Percentiles rank a stretch among this genome's conserved stretches.
Conservation (phyloP, 805 yeast genomes). For the Lachancea sp. region DNA sequence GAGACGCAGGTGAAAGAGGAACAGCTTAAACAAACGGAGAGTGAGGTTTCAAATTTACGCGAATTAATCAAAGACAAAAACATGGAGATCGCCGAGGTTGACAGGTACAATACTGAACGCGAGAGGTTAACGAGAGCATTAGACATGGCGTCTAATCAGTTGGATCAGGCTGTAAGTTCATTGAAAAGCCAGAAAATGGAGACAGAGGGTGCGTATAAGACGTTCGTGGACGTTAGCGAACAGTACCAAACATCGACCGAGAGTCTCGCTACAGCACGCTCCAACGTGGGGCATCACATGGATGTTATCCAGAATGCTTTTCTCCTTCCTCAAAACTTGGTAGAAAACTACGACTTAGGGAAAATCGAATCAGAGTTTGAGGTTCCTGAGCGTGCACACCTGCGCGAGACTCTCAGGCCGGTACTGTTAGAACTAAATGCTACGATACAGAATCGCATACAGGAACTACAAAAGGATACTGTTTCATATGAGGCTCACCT, state of each 20-base stretch:
- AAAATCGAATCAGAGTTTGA: constrained; percentile 5
- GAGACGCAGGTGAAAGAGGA: constrained; percentile 45
- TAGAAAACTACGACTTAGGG: constrained; percentile 13
- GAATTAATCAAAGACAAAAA: constrained; percentile 47
- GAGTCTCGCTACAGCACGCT: constrained; percentile 23
- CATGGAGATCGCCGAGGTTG: constrained; percentile 55
- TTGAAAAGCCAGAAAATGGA: constrained; percentile 46
- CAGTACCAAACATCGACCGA: constrained; percentile 54
- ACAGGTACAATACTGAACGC: constrained; percentile 54
- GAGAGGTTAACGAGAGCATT: constrained; percentile 50
- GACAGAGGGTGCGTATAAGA: constrained; percentile 44
- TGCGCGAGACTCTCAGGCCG: constrained; percentile 26
- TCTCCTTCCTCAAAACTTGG: constrained; percentile 17
- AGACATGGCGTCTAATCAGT: constrained; percentile 39
- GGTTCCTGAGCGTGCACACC: not conserved
- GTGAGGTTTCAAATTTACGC: constrained; percentile 39
- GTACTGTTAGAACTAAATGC: constrained; percentile 30
- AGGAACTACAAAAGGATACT: constrained; percentile 18
- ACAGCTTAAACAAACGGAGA: constrained; percentile 39
- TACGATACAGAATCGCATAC: constrained; percentile 32
- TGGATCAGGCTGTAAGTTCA: constrained; percentile 41
- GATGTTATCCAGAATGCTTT: constrained; percentile 37
- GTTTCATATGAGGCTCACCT: constrained; percentile 45
- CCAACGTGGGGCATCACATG: constrained; percentile 17
- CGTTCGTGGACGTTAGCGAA: constrained; percentile 45